Conservation (phyloP, 768 basidiomycete species). For the Tylopilus subfusipes region DNA sequence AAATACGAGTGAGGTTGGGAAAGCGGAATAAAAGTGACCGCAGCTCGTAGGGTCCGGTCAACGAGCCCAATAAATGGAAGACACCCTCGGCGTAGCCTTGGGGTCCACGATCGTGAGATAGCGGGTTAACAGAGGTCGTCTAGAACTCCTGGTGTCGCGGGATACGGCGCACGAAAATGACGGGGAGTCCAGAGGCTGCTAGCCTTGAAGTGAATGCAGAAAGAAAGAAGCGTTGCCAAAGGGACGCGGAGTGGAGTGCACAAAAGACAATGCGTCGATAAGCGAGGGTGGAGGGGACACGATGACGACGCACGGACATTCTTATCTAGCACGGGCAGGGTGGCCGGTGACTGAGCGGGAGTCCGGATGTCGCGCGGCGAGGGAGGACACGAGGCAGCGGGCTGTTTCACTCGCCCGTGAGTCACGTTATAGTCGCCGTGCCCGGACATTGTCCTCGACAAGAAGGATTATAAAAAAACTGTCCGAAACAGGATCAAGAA, state of each 20-base stretch:
- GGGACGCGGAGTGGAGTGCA: not conserved
- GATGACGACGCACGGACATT: too few relatives aligned
- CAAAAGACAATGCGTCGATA: not conserved
- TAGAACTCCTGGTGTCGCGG: slow-evolving; percentile 6
- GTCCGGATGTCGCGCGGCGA: slow-evolving; percentile 10
- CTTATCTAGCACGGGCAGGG: slow-evolving; percentile 10
- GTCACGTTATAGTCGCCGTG: slow-evolving; percentile 3
- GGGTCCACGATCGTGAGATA: slow-evolving; percentile 8
- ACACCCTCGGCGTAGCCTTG: slow-evolving; percentile 15
- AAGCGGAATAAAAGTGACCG: slow-evolving; percentile 11
- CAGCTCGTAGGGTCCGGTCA: slow-evolving; percentile 20
- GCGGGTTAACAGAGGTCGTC: slow-evolving; percentile 5
- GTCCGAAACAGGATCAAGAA: too few relatives aligned
- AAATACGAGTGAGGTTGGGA: slow-evolving; percentile 8
- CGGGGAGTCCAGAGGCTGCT: not conserved
- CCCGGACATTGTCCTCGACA: not conserved
- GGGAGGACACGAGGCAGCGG: slow-evolving; percentile 20
- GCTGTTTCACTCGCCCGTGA: too few relatives aligned
- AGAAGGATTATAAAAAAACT: too few relatives aligned
- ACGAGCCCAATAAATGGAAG: slow-evolving; percentile 20
- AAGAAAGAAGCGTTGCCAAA: not conserved
- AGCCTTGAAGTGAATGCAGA: not conserved
- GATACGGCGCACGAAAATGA: slow-evolving; percentile 7
- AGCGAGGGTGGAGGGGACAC: not conserved
- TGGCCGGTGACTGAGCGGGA: not conserved